These are phyloP conservation scores for Forsythia viridissima DNA, from an alignment of 257 asterid species.

Conservation along the genomic window DNA sequence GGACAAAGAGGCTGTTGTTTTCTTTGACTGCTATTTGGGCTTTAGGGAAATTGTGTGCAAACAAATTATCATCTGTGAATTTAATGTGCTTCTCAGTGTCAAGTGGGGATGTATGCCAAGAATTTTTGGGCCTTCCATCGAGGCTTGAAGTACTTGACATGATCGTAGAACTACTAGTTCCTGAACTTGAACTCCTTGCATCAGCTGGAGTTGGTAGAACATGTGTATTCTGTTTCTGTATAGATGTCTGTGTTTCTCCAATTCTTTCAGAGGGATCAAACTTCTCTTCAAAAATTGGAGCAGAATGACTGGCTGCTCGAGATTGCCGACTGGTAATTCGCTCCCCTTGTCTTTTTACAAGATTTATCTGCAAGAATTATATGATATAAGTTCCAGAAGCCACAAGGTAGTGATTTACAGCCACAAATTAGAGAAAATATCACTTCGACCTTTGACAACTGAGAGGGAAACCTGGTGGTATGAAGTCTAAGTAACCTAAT, in stretches of 20 bases:
- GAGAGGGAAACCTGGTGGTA: background rate
- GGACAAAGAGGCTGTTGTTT: constrained; percentile 53
- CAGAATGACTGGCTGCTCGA: constrained; percentile 69
- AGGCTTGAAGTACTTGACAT: constrained; percentile 35
- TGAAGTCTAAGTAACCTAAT: background rate
- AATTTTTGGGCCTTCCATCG: constrained; percentile 46
- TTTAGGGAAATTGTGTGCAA: constrained; percentile 37
- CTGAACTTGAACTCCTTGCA: constrained; percentile 54
- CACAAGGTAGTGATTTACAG: background rate
- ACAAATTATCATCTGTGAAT: constrained; percentile 44
- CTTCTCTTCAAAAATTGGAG: constrained; percentile 84
- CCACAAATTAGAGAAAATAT: background rate
- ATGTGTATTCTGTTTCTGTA: constrained; percentile 58
- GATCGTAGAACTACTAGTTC: constrained; percentile 39
- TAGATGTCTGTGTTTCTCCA: constrained; percentile 52
- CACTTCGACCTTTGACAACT: background rate
- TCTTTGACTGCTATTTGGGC: constrained; percentile 48
- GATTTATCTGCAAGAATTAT: constrained; percentile 38
- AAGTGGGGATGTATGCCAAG: constrained; percentile 84
- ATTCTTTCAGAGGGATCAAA: constrained; percentile 59
- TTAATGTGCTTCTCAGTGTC: constrained; percentile 62
- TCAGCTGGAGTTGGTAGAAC: constrained; percentile 91
- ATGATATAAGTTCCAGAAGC: background rate
- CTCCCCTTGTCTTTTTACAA: constrained; percentile 54
- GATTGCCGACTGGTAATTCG: constrained; percentile 46